phyloP scores from a whole-genome alignment of 1,284 basidiomycete species.

The Coniophora puteana region DNA sequence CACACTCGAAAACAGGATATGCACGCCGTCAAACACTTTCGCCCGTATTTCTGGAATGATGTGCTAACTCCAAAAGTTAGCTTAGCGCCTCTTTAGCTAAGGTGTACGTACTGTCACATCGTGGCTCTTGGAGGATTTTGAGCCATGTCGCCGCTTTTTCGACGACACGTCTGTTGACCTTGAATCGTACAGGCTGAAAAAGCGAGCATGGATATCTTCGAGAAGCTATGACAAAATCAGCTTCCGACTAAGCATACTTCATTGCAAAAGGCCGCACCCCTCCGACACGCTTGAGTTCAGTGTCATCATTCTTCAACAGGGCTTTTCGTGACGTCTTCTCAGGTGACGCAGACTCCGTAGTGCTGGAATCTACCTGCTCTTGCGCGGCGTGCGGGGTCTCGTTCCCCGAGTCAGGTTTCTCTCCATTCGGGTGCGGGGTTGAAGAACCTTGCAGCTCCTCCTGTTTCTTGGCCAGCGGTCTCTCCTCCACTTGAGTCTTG shows the following conservation, averaged over 20 bases:
- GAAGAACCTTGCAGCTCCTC: constrained; percentile 61
- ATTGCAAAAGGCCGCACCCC: constrained; percentile 42
- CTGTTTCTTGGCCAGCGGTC: constrained; percentile 88
- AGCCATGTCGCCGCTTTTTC: constrained; percentile 22
- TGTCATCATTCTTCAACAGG: constrained; percentile 84
- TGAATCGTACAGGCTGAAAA: constrained; percentile 65
- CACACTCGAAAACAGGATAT: constrained; percentile 90
- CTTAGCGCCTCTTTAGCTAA: too few relatives aligned
- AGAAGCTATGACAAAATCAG: constrained; percentile 54
- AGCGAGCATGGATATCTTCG: constrained; percentile 70
- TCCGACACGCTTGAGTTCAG: constrained; percentile 77
- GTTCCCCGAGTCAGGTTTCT: not conserved
- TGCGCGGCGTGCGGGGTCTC: constrained; percentile 13
- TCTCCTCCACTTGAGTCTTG: constrained; percentile 80
- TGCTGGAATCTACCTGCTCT: too few relatives aligned
- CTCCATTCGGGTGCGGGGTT: constrained; percentile 15
- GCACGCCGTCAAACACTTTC: constrained; percentile 71
- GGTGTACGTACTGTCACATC: constrained; percentile 61
- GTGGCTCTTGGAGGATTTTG: constrained; percentile 30
- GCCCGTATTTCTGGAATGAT: constrained; percentile 84
- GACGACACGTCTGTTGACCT: constrained; percentile 33
- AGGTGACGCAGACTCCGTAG: constrained; percentile 12
- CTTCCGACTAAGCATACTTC: not conserved
- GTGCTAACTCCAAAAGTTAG: constrained; percentile 37
- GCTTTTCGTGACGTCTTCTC: constrained; percentile 59